Base-by-base conservation (phyloP, 2,329 filamentous ascomycete species). In the Sphaceloma murrayae region DNA sequence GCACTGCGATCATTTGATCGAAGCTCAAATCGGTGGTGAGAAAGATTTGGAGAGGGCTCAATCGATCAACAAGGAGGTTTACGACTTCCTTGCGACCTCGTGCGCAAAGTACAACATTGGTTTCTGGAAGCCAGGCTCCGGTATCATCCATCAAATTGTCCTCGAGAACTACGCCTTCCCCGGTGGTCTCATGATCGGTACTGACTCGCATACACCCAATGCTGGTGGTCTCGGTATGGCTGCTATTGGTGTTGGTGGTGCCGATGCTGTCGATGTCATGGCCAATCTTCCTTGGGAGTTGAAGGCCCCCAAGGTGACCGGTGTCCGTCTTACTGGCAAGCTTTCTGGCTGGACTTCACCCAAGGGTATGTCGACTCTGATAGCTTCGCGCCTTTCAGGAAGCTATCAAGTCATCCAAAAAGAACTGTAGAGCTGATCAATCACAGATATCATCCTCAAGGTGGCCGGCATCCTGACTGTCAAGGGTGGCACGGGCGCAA, bases 51-150 rank as follows among this genome's bases (percentile, higher is more conserved):
- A 78, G 50, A 80, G 89, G 60, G 91, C 91, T 58, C 74, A 89
- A 61, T 77, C 80, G 57, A 94, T 94, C 72, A 96, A 96, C 81
- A 94, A 93, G 77, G 89, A 96, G 69, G 91, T 98, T 57, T 98
- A 96, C 72, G 84, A 96, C 70, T 98, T 98, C 77, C 72, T 98
- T 62, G 78, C 87, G 50, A 80, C 81, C 52, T 84, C 89, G 54
- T 96, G 89, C 66, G 88, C 88, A 62, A 98, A 96, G 75, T 98
- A 96, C 77, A 89, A 96, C 77, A 96, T 96, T 66, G 91, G 91
- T 74, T 96, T 96, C 82, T 98, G 91, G 91, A 86, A 78, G 67
- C 91, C 91, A 53, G 91, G 91, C 58, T 95, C 89, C 64, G 91
- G 91, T 76, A 98, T 96, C 66, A 98, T 98, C 58, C 91, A 98